A percentile compares a stretch with the other conserved stretches of the same genome.
phyloP scores from a whole-genome alignment of 1,139 yeast species.

The Geotrichum siamense region DNA sequence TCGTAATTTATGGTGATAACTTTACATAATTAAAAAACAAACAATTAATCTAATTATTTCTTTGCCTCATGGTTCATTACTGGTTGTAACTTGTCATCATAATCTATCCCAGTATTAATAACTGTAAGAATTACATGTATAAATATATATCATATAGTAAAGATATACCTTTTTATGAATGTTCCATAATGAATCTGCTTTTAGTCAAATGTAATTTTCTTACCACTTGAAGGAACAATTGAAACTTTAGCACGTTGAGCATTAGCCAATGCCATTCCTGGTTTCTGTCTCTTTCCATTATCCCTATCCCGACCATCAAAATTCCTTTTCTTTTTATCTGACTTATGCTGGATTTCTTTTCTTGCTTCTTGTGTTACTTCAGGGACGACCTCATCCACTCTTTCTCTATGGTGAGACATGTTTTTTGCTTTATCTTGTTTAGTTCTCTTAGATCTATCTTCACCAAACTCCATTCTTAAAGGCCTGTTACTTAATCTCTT shows the following conservation, averaged over 20 bases:
- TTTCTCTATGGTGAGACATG: conserved; percentile 19
- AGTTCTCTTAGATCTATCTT: conserved; percentile 79
- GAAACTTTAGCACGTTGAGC: conserved; percentile 91
- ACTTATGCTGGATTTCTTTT: conserved; percentile 1
- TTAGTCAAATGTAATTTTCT: conserved; percentile 60
- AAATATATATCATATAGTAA: too few species aligned
- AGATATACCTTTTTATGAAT: too few species aligned
- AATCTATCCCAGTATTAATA: too few species aligned
- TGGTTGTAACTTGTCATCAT: too few species aligned
- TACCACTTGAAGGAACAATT: conserved; percentile 85
- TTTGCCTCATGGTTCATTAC: too few species aligned
- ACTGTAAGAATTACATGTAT: too few species aligned
- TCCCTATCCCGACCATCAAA: conserved; percentile 23
- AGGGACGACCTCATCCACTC: not conserved
- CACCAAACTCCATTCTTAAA: conserved; percentile 86
- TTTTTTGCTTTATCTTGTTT: conserved; percentile 40
- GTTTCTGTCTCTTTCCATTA: conserved; percentile 49
- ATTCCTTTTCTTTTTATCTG: conserved; percentile 23
- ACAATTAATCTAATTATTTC: too few species aligned
- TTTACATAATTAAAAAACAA: too few species aligned
- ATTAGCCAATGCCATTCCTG: conserved; percentile 79
- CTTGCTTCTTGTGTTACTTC: conserved; percentile 18
- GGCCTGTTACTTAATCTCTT: conserved; percentile 65
- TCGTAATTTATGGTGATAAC: too few species aligned
- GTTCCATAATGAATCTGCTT: too few species aligned